Percentiles rank a stretch among this genome's conserved stretches.
These are phyloP conservation scores for Chamaenerion angustifolium DNA, from an alignment of 345 rosid genomes.

Conservation along the genomic window DNA sequence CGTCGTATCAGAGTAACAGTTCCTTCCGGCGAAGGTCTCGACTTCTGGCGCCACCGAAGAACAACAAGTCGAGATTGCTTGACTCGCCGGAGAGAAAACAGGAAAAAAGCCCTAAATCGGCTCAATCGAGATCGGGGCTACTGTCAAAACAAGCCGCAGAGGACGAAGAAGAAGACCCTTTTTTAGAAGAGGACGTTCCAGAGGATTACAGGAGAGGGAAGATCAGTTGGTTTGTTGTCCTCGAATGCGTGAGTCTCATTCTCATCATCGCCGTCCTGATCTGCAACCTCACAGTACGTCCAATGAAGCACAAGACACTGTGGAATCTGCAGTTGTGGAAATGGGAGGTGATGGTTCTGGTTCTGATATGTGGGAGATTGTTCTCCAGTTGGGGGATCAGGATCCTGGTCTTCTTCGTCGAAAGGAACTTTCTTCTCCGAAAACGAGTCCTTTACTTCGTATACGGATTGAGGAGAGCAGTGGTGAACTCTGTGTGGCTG, in stretches of 20 bases:
- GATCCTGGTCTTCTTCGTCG: slow-evolving; percentile 41
- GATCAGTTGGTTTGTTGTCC: slow-evolving; percentile 17
- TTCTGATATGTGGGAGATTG: slow-evolving; percentile 53
- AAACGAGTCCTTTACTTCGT: slow-evolving; percentile 63
- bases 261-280: slow-evolving; percentile 24
- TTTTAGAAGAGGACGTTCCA: slow-evolving; percentile 44
- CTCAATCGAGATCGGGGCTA: slow-evolving; percentile 5
- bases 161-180: slow-evolving; percentile 52
- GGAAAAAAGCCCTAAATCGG: too few species aligned
- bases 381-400: slow-evolving; percentile 56
- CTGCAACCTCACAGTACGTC: slow-evolving; percentile 28
- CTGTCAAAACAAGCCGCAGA: slow-evolving; percentile 9
- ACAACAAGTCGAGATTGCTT: slow-evolving; percentile 24
- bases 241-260: slow-evolving; percentile 49
- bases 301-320: slow-evolving; percentile 14
- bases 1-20: slow-evolving; percentile 14
- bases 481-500: slow-evolving; percentile 59
- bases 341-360: slow-evolving; percentile 56
- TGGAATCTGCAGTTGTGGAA: slow-evolving; percentile 50
- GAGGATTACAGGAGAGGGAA: slow-evolving; percentile 30
- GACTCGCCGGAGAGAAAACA: slow-evolving; percentile 22
- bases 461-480: slow-evolving; percentile 44
- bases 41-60: slow-evolving; percentile 8
- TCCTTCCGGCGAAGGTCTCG: slow-evolving; percentile 15
- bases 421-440: slow-evolving; percentile 51